Evolutionary conservation across 495 filamentous ascomycete species (phyloP).

Genomic region (Evernia prunastri): DNA sequence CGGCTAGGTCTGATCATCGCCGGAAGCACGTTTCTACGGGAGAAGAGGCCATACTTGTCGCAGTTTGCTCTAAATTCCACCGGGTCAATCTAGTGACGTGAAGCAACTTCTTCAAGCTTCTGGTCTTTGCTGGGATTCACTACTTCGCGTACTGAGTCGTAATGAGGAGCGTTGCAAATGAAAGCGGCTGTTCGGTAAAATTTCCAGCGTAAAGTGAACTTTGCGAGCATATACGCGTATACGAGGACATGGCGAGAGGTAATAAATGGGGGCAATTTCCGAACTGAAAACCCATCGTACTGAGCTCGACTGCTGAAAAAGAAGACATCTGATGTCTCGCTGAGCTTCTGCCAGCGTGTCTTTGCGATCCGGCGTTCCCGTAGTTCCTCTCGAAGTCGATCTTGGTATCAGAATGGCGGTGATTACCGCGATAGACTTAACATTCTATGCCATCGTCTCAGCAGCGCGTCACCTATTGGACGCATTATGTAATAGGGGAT

Average conservation of each 20-base stretch:
- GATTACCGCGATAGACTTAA: slow-evolving; percentile 37
- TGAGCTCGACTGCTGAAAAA: slow-evolving; percentile 44
- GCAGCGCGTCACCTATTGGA: slow-evolving; percentile 18
- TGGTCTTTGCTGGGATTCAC: slow-evolving; percentile 44
- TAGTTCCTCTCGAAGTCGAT: slow-evolving; percentile 43
- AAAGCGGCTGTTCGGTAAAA: slow-evolving; percentile 42
- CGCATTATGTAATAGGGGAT: slow-evolving; percentile 11
- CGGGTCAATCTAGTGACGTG: slow-evolving; percentile 39
- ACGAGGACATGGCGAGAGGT: slow-evolving; percentile 28
- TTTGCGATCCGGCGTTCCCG: slow-evolving; percentile 35
- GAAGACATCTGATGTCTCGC: slow-evolving; percentile 49
- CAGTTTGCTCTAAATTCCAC: slow-evolving; percentile 33
- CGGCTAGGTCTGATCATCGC: slow-evolving; percentile 10
- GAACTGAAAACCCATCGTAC: slow-evolving; percentile 36
- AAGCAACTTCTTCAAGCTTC: slow-evolving; percentile 43
- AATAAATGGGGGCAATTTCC: slow-evolving; percentile 32
- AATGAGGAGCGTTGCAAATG: slow-evolving; percentile 34
- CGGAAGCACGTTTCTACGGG: slow-evolving; percentile 23
- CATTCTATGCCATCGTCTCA: slow-evolving; percentile 38
- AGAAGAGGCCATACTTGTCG: slow-evolving; percentile 41
- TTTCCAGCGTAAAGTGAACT: slow-evolving; percentile 45
- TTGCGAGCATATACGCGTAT: slow-evolving; percentile 46
- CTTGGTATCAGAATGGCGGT: slow-evolving; percentile 40
- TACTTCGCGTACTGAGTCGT: slow-evolving; percentile 39
- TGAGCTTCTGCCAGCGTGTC: slow-evolving; percentile 36